Conservation (phyloP, 768 basidiomycete species). For the Auricularia sp. region DNA sequence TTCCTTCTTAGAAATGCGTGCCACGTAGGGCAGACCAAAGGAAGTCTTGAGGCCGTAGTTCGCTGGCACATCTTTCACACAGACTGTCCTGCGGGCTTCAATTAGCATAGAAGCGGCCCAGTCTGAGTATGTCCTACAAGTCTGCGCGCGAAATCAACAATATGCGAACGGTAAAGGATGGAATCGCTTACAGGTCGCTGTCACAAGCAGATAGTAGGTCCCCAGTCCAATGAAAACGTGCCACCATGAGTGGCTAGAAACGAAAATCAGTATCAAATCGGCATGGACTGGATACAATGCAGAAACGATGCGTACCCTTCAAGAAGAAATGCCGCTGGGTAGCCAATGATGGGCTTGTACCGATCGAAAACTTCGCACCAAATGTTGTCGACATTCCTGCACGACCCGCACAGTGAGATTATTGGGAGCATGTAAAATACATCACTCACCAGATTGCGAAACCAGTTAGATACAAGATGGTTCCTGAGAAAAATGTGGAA, state of each 20-base stretch:
- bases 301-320: constrained; percentile 33
- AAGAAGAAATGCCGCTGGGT: constrained; percentile 57
- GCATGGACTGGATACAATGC: not conserved
- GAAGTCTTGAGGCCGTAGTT: not conserved
- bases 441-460: constrained; percentile 41
- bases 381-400: constrained; percentile 68
- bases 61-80: constrained; percentile 40
- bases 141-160: not conserved
- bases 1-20: not conserved
- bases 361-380: constrained; percentile 51
- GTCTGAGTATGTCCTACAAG: not conserved
- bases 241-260: constrained; percentile 61
- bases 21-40: not conserved
- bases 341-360: constrained; percentile 48
- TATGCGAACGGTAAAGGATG: not conserved
- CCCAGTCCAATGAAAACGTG: constrained; percentile 45
- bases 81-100: constrained; percentile 36
- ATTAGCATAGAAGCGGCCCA: not conserved
- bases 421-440: not conserved
- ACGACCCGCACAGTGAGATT: not conserved
- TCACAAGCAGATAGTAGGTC: constrained; percentile 12
- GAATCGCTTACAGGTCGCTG: constrained; percentile 17
- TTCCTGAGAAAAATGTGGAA: constrained; percentile 43
- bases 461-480: constrained; percentile 46
- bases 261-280: not conserved